A percentile compares a stretch with the other conserved stretches of the same genome.
These are phyloP conservation scores for Penicillium thymicola DNA, from an alignment of 2,329 filamentous ascomycete species.

Conservation along the genomic window DNA sequence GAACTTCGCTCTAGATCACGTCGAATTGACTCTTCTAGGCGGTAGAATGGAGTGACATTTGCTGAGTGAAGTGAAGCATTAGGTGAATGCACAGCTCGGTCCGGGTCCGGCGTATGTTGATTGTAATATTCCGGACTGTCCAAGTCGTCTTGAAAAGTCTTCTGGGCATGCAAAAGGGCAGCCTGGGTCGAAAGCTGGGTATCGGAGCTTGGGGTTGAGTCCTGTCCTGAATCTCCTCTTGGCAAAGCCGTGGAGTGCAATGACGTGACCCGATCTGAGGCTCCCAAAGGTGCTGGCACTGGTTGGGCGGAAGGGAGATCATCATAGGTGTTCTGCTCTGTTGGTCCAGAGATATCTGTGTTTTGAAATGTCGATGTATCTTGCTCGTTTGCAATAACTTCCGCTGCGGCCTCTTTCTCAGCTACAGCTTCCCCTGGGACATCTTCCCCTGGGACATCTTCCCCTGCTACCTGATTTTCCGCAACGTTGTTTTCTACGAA, in stretches of 20 bases:
- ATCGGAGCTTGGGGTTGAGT: constrained; percentile 27
- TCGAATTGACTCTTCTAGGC: constrained; percentile 17
- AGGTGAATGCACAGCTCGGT: constrained; percentile 12
- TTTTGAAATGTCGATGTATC: constrained; percentile 6
- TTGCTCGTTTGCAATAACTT: background rate
- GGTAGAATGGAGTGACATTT: constrained; percentile 33
- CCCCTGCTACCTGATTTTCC: background rate
- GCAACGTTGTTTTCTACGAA: constrained; percentile 2
- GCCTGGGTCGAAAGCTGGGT: constrained; percentile 41
- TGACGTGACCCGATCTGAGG: constrained; percentile 35
- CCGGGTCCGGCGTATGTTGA: constrained; percentile 11
- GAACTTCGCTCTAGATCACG: background rate
- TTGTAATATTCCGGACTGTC: constrained; percentile 26
- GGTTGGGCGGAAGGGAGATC: constrained; percentile 39
- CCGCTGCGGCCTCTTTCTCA: background rate
- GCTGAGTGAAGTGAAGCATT: constrained; percentile 15
- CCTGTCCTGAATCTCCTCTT: constrained; percentile 21
- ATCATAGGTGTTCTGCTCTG: constrained; percentile 25
- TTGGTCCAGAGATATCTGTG: constrained; percentile 7
- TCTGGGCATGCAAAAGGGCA: constrained; percentile 38
- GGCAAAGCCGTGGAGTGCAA: constrained; percentile 39
- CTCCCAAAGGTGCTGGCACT: constrained; percentile 26
- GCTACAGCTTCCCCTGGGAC: background rate
- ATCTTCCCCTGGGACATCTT: background rate
- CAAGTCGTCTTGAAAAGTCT: constrained; percentile 40